Base-by-base conservation (phyloP, 257 asterid species). In the Catharanthus roseus region DNA sequence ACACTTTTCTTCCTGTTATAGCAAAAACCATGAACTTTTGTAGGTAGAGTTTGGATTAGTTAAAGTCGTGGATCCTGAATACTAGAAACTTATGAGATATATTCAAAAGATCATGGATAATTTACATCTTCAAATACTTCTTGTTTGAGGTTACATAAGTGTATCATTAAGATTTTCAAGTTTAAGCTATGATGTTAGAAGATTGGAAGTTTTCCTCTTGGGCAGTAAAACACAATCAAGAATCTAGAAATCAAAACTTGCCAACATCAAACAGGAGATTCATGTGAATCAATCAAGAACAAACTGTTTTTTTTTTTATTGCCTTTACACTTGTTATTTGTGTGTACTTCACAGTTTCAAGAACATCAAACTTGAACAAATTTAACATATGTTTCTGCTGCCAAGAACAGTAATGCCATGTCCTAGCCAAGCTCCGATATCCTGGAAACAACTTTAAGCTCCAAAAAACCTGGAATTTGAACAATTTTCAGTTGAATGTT, bases 401-500 rank as follows among this genome's bases (percentile, higher is more conserved):
- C 65, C 63, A n/a, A 42, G 47, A 45, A 72, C 45, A 41, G 68
- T 29, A 39, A 54, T 66, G 15, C 38, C 42, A 29, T 31, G 6
- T 66, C 68, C 21, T 38, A 21, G 63, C 45, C 69, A 67, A 57
- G 71, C 74, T 68, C 41, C 65, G 12, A 0, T 39, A 31, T 42
- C 39, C 62, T 28, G 18, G 5, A 67, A 64, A 54, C 70, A n/a
- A n/a, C n/a, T 67, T 86, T 83, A 84, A 64, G 90, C 78, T 78
- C 90, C 85, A 67, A 89, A 89, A 84, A 89, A 81, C 87, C 93
- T 89, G 77, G 38, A 73, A 55, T 69, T 51, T 71, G 41, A 62
- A 66, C 70, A 18, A 66, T 34, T 39, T 72, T 80, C 24, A 68
- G 54, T 29, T 1, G 16, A 47, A 34, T 38, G 38, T 68, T 38